These are phyloP conservation scores for Blakeslea trispora DNA, from an alignment of 371 early-diverging fungal genomes.

Conservation along the genomic window DNA sequence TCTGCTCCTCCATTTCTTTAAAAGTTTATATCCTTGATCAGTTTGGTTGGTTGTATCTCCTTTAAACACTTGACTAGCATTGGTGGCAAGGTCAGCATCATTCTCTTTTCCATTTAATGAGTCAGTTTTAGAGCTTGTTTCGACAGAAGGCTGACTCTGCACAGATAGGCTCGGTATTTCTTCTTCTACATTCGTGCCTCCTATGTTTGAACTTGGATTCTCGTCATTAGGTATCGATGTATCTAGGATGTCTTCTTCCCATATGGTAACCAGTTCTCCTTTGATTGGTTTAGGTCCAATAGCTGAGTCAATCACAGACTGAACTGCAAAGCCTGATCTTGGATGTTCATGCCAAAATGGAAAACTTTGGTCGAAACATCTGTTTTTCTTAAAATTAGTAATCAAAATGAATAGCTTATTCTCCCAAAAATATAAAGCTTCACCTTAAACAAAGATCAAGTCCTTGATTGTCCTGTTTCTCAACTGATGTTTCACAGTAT, in stretches of 20 bases:
- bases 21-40: slow-evolving; percentile 47
- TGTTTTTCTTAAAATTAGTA: no score
- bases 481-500: slow-evolving; percentile 76
- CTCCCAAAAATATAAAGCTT: background rate
- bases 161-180: background rate
- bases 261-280: slow-evolving; percentile 63
- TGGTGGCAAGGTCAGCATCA: slow-evolving; percentile 2
- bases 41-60: slow-evolving; percentile 34
- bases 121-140: background rate
- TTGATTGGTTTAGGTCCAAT: slow-evolving; percentile 53
- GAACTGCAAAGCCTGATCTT: slow-evolving; percentile 73
- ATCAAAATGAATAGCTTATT: no score
- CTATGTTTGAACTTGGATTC: background rate
- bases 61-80: slow-evolving; percentile 43
- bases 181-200: background rate
- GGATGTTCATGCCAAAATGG: slow-evolving; percentile 81
- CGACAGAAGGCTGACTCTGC: background rate
- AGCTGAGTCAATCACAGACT: slow-evolving; percentile 61
- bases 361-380: slow-evolving; percentile 77
- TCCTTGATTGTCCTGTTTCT: slow-evolving; percentile 60
- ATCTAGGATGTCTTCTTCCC: slow-evolving; percentile 66
- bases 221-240: slow-evolving; percentile 2
- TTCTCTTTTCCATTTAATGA: background rate
- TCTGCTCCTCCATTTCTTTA: slow-evolving; percentile 56
- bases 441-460: slow-evolving; percentile 72